Evolutionary conservation across 148 eudicot species (phyloP), one percentile per base, ranked within the genome.

Genomic region (Rhododendron kiyosumense): DNA sequence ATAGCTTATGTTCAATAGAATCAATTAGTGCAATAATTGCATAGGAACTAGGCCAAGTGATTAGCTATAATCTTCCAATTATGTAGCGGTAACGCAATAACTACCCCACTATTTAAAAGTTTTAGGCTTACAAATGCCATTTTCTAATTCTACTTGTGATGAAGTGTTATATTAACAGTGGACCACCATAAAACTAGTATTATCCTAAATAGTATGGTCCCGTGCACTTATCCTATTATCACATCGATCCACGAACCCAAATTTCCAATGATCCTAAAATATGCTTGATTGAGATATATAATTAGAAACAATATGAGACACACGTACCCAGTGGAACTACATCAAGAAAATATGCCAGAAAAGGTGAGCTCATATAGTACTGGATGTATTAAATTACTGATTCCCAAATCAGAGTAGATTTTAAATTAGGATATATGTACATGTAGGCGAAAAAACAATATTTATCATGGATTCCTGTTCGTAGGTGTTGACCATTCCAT

Each of bases 151-250:
- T 54, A 54, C 71, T 63, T 65, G 71, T 65, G 32, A 65, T 65
- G 12, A 63, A 63, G 30, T 65, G 71, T 65, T n/a, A 65, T 2
- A 65, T 24, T 54, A 11, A 10, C 71, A 65, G 49, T 15, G 45
- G 79, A 76, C 79, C 79, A 20, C 79, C 17, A 48, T 20, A 76
- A 38, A 78, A 43, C 11, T 43, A 38, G 51, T 20, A 78, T 78
- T 78, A 43, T 26, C 49, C n/a, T 82, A 82, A 13, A 34, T 8
- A 30, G 26, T 9, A 30, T 51, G 65, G 65, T 51, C 43, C n/a
- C 83, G 26, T 51, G 65, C 83, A 81, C 45, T 51, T 18, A 45
- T 81, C 83, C 83, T 81, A 18, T 52, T 51, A 54, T 81, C 24
- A 18, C 43, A 52, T 51, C 24, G 18, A 69, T 69, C 82, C 51